These are phyloP conservation scores for Heliosperma pusillum DNA, from an alignment of 148 eudicot species.

Conservation along the genomic window DNA sequence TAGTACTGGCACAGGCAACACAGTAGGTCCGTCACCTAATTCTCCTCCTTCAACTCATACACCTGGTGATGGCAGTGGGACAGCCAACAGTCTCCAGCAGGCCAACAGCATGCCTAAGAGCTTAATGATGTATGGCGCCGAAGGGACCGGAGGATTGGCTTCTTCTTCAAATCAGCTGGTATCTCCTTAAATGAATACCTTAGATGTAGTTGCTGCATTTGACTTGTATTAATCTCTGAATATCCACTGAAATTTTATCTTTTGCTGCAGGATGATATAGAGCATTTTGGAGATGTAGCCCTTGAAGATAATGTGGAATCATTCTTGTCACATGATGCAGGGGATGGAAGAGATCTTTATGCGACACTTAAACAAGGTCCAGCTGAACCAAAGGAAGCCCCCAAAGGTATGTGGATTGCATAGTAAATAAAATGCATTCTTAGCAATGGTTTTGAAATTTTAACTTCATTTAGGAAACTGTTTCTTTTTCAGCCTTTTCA, in stretches of 20 bases:
- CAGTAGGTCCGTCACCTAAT: slow-evolving; percentile 91
- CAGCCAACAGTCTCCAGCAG: slow-evolving; percentile 68
- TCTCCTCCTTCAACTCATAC: slow-evolving; percentile 96
- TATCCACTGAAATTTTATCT: not conserved
- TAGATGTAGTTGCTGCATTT: slow-evolving; percentile 5
- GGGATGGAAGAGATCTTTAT: slow-evolving; percentile 72
- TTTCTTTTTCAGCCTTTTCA: slow-evolving; percentile 60
- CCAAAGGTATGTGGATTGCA: slow-evolving; percentile 49
- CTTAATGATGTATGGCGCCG: slow-evolving; percentile 85
- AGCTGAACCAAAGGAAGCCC: slow-evolving; percentile 81
- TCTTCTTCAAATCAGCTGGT: slow-evolving; percentile 98
- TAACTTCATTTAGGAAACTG: slow-evolving; percentile 4
- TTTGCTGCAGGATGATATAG: slow-evolving; percentile 74
- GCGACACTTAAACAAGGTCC: slow-evolving; percentile 72
- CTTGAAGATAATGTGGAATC: slow-evolving; percentile 94
- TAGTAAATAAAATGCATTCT: not conserved
- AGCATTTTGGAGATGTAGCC: slow-evolving; percentile 91
- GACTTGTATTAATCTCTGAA: slow-evolving; percentile 1
- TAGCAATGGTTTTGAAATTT: not conserved
- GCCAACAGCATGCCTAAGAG: slow-evolving; percentile 72
- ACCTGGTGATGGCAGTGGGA: slow-evolving; percentile 84
- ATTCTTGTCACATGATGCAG: slow-evolving; percentile 78
- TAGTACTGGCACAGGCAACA: slow-evolving; percentile 97
- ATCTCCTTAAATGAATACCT: slow-evolving; percentile 17
- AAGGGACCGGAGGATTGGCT: slow-evolving; percentile 77